phyloP scores from a whole-genome alignment of 1,284 basidiomycete genomes.

The Cystobasidium pallidum region DNA sequence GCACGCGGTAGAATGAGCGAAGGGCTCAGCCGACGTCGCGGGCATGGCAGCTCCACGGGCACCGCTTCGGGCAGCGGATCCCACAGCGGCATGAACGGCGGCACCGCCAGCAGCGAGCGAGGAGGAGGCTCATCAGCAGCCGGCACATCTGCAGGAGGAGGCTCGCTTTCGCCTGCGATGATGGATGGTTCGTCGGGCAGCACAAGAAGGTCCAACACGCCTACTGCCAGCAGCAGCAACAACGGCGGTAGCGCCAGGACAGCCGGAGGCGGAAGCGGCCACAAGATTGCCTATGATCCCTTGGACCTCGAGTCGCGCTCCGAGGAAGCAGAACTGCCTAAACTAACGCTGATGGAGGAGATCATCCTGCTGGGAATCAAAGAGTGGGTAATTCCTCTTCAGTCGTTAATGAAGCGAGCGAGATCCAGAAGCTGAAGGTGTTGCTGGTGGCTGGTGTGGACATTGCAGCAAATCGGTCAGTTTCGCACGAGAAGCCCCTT shows the following conservation, averaged over 20 bases:
- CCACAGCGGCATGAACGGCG: conserved; percentile 3
- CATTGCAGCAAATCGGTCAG: conserved; percentile 31
- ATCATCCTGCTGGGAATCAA: conserved; percentile 87
- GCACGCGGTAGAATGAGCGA: conserved; percentile 27
- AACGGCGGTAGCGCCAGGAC: conserved; percentile 5
- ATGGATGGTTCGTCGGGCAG: conserved; percentile 17
- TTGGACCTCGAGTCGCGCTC: conserved; percentile 76
- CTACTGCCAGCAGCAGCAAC: conserved; percentile 3
- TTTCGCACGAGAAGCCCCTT: too few species aligned
- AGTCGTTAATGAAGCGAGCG: too few species aligned
- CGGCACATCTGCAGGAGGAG: neutral
- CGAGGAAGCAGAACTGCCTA: conserved; percentile 75
- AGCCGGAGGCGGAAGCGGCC: conserved; percentile 19
- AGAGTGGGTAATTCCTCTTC: conserved; percentile 66
- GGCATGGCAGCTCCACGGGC: conserved; percentile 1
- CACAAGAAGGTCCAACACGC: neutral
- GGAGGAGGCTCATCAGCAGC: neutral
- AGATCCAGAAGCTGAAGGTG: too few species aligned
- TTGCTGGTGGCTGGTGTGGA: neutral
- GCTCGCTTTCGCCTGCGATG: conserved; percentile 12
- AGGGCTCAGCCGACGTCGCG: conserved; percentile 36
- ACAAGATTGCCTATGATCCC: conserved; percentile 89
- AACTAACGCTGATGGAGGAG: conserved; percentile 95
- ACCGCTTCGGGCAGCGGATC: conserved; percentile 1
- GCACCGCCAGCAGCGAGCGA: conserved; percentile 1